Conservation (phyloP, 2,329 filamentous ascomycete genomes). For the Chaetomium strumarium region DNA sequence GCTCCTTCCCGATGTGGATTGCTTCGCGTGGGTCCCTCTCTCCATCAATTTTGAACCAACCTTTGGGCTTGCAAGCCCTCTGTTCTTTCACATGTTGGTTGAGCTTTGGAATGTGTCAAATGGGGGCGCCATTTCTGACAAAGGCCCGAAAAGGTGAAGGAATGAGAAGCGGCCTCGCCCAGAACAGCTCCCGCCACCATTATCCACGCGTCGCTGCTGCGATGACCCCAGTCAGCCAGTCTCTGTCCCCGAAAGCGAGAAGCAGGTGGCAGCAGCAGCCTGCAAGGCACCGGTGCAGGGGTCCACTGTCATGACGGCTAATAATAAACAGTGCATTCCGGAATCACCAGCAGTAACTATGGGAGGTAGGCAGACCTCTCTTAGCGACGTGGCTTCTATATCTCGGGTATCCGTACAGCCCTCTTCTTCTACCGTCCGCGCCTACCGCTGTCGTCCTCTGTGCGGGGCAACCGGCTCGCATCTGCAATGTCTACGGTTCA, state of each 20-base stretch:
- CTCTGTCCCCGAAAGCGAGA: not conserved
- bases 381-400: constrained; percentile 6
- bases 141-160: constrained; percentile 4
- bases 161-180: not conserved
- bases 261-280: not conserved
- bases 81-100: not conserved
- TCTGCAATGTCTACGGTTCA: not conserved
- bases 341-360: not conserved
- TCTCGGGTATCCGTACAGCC: constrained; percentile 2
- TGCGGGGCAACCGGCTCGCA: constrained; percentile 7
- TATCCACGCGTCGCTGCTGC: constrained; percentile 1
- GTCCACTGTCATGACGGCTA: not conserved
- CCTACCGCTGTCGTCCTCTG: constrained; percentile 1
- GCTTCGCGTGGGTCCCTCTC: constrained; percentile 5
- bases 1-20: constrained; percentile 15
- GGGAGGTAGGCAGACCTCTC: not conserved
- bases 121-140: not conserved
- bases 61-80: not conserved
- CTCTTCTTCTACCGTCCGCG: constrained; percentile 5
- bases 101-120: not conserved
- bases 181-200: not conserved
- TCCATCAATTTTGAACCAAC: constrained; percentile 6
- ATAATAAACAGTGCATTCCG: constrained; percentile 1
- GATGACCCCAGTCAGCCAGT: not conserved
- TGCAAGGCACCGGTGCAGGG: constrained; percentile 10